Conservation (phyloP, 148 eudicot species). For the Cornus suecica region DNA sequence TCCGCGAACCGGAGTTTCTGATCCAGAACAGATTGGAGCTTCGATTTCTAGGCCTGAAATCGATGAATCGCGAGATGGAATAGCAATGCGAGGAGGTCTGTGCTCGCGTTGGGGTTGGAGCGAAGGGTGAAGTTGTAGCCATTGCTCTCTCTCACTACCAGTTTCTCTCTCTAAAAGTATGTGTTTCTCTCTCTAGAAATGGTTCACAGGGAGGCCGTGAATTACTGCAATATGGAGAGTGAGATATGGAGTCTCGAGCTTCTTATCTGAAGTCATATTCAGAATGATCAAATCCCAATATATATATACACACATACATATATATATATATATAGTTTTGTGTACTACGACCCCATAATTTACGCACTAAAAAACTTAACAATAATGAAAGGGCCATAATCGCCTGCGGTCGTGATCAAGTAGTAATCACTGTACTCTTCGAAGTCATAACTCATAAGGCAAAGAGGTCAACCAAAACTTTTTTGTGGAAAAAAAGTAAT, state of each 20-base stretch:
- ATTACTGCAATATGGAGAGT: not conserved
- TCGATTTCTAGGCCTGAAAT: constrained; percentile 26
- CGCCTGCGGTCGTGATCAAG: not conserved
- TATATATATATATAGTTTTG: not conserved
- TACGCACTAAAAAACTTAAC: not conserved
- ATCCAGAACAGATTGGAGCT: constrained; percentile 29
- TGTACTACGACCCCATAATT: not conserved
- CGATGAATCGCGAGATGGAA: constrained; percentile 29
- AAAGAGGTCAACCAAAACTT: too few species aligned
- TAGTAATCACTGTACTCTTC: not conserved
- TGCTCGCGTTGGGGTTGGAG: constrained; percentile 6
- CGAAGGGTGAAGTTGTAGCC: constrained; percentile 32
- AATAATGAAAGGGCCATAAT: not conserved
- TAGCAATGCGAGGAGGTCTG: constrained; percentile 18
- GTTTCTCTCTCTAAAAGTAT: constrained; percentile 4
- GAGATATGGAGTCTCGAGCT: not conserved
- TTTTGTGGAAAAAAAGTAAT: too few species aligned
- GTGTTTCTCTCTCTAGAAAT: constrained; percentile 2
- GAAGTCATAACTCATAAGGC: too few species aligned
- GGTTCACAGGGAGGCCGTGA: not conserved
- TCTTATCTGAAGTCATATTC: not conserved
- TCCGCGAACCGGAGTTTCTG: constrained; percentile 5
- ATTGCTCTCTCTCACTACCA: constrained; percentile 17
- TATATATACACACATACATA: too few species aligned
- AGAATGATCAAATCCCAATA: constrained; percentile 4